phyloP scores from a whole-genome alignment of 805 yeast species.

The Saccharomycopsis schoenii region DNA sequence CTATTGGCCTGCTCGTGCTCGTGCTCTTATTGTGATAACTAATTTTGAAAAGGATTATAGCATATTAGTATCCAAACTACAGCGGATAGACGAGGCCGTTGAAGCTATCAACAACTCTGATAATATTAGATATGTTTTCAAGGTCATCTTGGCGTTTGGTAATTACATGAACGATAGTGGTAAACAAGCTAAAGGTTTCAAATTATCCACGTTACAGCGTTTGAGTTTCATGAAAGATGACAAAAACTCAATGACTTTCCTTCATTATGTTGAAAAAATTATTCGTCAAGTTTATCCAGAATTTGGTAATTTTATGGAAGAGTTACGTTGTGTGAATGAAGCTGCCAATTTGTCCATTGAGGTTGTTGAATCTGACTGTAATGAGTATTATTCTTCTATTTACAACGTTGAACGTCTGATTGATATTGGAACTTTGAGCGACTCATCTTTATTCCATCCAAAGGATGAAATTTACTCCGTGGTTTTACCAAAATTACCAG shows the following conservation, averaged over 20 bases:
- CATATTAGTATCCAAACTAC: constrained; percentile 58
- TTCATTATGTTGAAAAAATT: constrained; percentile 86
- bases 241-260: constrained; percentile 73
- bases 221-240: constrained; percentile 86
- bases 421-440: constrained; percentile 78
- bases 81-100: constrained; percentile 64
- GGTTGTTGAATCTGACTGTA: constrained; percentile 66
- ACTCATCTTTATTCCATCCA: constrained; percentile 71
- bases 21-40: constrained; percentile 65
- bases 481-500: constrained; percentile 58
- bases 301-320: constrained; percentile 63
- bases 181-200: constrained; percentile 90
- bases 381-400: constrained; percentile 48
- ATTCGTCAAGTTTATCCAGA: constrained; percentile 82
- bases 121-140: constrained; percentile 62
- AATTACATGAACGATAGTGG: constrained; percentile 93
- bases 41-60: constrained; percentile 70
- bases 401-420: constrained; percentile 65
- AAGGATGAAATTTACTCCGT: constrained; percentile 57
- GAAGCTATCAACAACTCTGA: constrained; percentile 55
- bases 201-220: constrained; percentile 79
- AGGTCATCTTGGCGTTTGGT: constrained; percentile 83
- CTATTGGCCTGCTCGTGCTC: constrained; percentile 88
- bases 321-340: constrained; percentile 44
- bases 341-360: constrained; percentile 76